phyloP scores from a whole-genome alignment of 257 asterid genomes.

The Leptodermis oblonga region DNA sequence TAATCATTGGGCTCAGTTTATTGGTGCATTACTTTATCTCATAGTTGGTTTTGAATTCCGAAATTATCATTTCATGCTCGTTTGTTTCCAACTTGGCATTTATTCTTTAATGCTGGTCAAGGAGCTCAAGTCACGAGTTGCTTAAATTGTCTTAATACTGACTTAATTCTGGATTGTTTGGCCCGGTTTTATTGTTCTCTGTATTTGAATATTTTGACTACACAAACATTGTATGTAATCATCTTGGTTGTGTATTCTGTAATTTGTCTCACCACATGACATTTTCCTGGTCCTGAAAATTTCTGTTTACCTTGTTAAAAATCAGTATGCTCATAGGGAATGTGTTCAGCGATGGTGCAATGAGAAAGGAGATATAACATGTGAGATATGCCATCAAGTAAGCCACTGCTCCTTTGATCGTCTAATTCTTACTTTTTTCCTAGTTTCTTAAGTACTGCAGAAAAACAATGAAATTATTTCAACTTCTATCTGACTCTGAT shows the following conservation, averaged over 20 bases:
- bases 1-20: background rate
- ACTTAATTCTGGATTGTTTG: background rate
- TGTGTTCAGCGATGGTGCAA: constrained; percentile 56
- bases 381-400: constrained; percentile 56
- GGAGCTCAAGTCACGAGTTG: background rate
- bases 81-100: background rate
- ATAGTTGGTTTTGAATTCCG: background rate
- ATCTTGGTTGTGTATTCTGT: background rate
- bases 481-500: background rate
- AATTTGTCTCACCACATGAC: constrained; percentile 6
- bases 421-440: background rate
- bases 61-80: background rate
- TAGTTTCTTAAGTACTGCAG: background rate
- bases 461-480: background rate
- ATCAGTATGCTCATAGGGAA: constrained; percentile 45
- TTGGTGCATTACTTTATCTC: background rate
- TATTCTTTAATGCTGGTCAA: background rate
- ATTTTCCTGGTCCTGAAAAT: constrained; percentile 3
- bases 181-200: background rate
- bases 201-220: background rate
- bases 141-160: background rate
- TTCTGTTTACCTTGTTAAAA: background rate
- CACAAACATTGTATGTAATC: background rate
- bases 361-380: constrained; percentile 48
- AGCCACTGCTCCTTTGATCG: background rate